Percentiles rank a stretch among this genome's conserved stretches.
Conservation (phyloP, 2,329 filamentous ascomycete species). For the Arthrobotrys pseudoclavata region DNA sequence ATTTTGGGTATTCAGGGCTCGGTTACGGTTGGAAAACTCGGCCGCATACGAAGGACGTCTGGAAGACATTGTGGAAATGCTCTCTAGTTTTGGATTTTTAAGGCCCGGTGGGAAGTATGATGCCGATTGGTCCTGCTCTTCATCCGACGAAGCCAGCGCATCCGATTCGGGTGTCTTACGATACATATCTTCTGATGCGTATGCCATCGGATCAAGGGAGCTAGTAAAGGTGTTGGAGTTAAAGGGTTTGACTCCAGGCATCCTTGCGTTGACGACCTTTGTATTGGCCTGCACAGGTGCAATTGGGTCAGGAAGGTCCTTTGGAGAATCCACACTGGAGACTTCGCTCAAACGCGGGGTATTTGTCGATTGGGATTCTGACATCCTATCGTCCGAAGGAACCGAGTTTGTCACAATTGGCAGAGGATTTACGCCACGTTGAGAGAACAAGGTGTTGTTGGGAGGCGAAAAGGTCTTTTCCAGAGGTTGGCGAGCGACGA, state of each 20-base stretch:
- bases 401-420: slow-evolving; percentile 55
- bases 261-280: slow-evolving; percentile 56
- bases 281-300: slow-evolving; percentile 46
- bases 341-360: slow-evolving; percentile 63
- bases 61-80: slow-evolving; percentile 67
- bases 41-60: slow-evolving; percentile 88
- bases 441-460: slow-evolving; percentile 58
- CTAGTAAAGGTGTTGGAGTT: slow-evolving; percentile 54
- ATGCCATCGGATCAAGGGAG: slow-evolving; percentile 58
- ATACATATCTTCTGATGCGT: slow-evolving; percentile 60
- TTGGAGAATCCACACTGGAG: slow-evolving; percentile 63
- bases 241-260: slow-evolving; percentile 57
- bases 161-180: slow-evolving; percentile 95
- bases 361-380: slow-evolving; percentile 61
- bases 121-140: slow-evolving; percentile 80
- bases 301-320: slow-evolving; percentile 61
- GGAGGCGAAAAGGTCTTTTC: slow-evolving; percentile 50
- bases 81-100: slow-evolving; percentile 71
- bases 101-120: slow-evolving; percentile 69
- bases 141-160: slow-evolving; percentile 91
- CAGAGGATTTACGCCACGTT: slow-evolving; percentile 59
- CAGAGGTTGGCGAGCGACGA: slow-evolving; percentile 57
- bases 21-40: slow-evolving; percentile 80
- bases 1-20: slow-evolving; percentile 75
- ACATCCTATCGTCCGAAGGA: slow-evolving; percentile 60